Conservation (phyloP, 164 flowering plant species). For the Annona cherimola region DNA sequence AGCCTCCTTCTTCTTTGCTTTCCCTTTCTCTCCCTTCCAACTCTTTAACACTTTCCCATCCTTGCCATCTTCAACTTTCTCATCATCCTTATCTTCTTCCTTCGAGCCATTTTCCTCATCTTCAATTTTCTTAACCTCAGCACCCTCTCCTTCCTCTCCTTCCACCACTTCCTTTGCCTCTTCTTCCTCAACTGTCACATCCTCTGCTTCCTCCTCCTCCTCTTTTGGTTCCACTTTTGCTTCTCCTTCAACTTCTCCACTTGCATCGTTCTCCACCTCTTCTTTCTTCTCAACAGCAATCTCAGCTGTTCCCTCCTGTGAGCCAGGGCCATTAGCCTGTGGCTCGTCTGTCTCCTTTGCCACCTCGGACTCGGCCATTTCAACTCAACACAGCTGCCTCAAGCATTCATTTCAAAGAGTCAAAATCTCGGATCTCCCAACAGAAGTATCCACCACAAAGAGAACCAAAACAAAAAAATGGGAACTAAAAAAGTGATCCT, state of each 20-base stretch:
- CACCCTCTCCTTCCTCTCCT: background rate
- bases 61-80: background rate
- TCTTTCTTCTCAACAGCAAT: conserved; percentile 7
- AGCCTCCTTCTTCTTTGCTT: background rate
- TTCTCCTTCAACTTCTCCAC: background rate
- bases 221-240: conserved; percentile 1
- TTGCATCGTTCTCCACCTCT: background rate
- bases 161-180: background rate
- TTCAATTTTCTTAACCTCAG: conserved; percentile 6
- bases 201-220: background rate
- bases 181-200: background rate
- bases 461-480: too few species aligned
- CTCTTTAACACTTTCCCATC: background rate
- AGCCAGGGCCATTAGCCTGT: conserved; percentile 7
- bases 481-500: too few species aligned
- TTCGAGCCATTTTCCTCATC: background rate
- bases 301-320: conserved; percentile 2
- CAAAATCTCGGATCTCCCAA: background rate
- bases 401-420: background rate
- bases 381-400: background rate
- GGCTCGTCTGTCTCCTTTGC: conserved; percentile 7
- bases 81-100: conserved; percentile 2
- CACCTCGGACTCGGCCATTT: conserved; percentile 21
- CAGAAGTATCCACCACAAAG: background rate
- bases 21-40: conserved; percentile 1